Conservation (phyloP, 1,284 basidiomycete species). For the Inonotus hispidus region DNA sequence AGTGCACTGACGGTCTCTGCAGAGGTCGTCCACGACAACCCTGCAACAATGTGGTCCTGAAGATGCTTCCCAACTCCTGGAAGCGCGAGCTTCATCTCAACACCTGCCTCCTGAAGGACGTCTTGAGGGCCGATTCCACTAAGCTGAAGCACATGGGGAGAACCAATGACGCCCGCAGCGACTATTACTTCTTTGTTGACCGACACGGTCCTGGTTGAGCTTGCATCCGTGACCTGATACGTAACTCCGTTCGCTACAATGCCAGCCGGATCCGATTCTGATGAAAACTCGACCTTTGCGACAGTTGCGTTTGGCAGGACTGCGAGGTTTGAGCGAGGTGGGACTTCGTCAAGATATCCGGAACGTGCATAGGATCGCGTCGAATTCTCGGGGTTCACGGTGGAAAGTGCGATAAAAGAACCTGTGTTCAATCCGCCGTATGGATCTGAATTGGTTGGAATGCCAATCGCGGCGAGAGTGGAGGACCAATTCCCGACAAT, state of each 20-base stretch:
- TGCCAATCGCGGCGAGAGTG: constrained; percentile 40
- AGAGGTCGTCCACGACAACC: constrained; percentile 43
- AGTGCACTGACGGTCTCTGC: constrained; percentile 43
- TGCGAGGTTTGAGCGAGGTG: constrained; percentile 54
- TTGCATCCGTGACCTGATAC: constrained; percentile 39
- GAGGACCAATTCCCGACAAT: constrained; percentile 48
- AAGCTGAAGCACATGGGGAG: constrained; percentile 60
- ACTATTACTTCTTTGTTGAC: constrained; percentile 35
- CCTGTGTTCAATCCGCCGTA: constrained; percentile 46
- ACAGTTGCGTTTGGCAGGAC: constrained; percentile 53
- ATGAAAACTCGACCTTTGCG: constrained; percentile 55
- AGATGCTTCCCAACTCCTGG: constrained; percentile 76
- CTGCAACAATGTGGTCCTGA: constrained; percentile 61
- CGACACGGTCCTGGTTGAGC: constrained; percentile 35
- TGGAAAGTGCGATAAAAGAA: constrained; percentile 53
- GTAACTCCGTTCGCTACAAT: constrained; percentile 52
- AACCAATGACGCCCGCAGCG: constrained; percentile 47
- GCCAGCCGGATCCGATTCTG: constrained; percentile 33
- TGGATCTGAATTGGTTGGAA: constrained; percentile 38
- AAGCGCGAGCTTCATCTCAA: constrained; percentile 43
- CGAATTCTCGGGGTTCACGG: constrained; percentile 61
- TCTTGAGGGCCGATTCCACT: constrained; percentile 68
- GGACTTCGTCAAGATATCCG: constrained; percentile 63
- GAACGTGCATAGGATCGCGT: constrained; percentile 63
- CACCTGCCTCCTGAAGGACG: constrained; percentile 46